Evolutionary conservation across 805 yeast species (phyloP), one percentile per base, ranked within the genome.

Genomic region (Wickerhamomyces chambardii): DNA sequence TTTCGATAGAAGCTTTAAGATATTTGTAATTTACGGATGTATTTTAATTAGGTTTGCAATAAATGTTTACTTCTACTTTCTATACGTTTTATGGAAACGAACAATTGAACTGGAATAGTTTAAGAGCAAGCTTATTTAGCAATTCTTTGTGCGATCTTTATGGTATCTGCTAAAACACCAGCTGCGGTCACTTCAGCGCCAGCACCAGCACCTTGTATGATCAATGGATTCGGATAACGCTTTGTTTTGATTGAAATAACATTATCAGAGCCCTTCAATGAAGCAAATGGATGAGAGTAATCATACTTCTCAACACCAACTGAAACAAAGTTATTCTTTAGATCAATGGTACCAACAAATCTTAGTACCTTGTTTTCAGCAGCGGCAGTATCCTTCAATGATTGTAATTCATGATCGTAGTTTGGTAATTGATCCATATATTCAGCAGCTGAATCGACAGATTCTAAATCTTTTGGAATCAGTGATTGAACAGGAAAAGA

Each of bases 171-270:
- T 46, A 92, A 72, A 30, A 92, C 97, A 61, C 98, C 99, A 49
- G 81, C 79, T 40, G 84, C 84, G 24, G 84, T 77, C 31, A 78
- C 84, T 15, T 65, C 83, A 31, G 78, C 79, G 53, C 94, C 92
- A 50, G 95, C 75, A 49, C 95, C 99, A 24, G 99, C 98, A 63
- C 99, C 99, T 70, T 92, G 98, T 50, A 92, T 73, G 43, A 92
- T 81, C 57, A 92, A 70, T 36, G 98, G 98, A 62, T 85, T 86
- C 29, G 81, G 74, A 63, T 92, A 92, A 66, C 99, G 83, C 57
- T 84, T 78, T 24, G 97, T 82, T 59, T 78, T 80, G 64, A 92
- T 83, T 17, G 97, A 79, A 42, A 92, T 81, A 40, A 92, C 96
- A 55, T 92, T 92, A 59, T 92, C 97, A 42, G 96, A 84, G 34